Conservation (phyloP, 106 monocot species). For the Iris macrosiphon region DNA sequence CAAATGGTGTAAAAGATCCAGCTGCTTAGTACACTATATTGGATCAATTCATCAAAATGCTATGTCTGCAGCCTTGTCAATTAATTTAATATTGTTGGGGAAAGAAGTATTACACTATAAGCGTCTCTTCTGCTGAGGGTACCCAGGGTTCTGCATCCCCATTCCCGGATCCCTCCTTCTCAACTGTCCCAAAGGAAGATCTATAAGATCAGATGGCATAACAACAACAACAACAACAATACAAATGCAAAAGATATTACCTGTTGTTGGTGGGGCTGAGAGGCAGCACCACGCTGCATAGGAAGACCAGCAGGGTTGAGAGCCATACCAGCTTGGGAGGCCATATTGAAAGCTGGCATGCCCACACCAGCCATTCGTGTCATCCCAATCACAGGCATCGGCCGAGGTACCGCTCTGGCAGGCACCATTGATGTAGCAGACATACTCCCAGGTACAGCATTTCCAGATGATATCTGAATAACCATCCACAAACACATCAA, state of each 20-base stretch:
- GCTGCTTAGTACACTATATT: no score
- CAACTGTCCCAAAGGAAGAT: constrained; percentile 27
- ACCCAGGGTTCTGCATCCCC: constrained; percentile 74
- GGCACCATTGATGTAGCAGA: constrained; percentile 26
- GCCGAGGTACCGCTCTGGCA: constrained; percentile 39
- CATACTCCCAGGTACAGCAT: constrained; percentile 28
- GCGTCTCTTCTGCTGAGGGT: constrained; percentile 73
- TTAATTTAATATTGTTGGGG: no score
- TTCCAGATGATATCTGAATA: constrained; percentile 41
- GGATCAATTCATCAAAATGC: no score
- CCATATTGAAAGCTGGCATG: constrained; percentile 46
- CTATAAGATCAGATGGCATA: neutral
- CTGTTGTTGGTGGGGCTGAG: constrained; percentile 51
- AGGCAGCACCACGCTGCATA: constrained; percentile 45
- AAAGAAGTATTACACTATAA: constrained; percentile 26
- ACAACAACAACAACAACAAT: neutral
- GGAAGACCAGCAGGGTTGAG: constrained; percentile 56
- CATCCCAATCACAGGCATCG: constrained; percentile 52
- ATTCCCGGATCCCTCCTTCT: constrained; percentile 71
- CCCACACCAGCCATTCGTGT: constrained; percentile 41
- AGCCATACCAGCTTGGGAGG: constrained; percentile 49
- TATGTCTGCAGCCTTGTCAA: no score
- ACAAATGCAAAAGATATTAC: constrained; percentile 11
- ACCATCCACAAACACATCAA: no score
- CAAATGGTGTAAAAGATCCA: no score